Percentiles rank a stretch among this genome's conserved stretches.
These are phyloP conservation scores for Vararia minispora DNA, from an alignment of 768 basidiomycete species.

Conservation along the genomic window DNA sequence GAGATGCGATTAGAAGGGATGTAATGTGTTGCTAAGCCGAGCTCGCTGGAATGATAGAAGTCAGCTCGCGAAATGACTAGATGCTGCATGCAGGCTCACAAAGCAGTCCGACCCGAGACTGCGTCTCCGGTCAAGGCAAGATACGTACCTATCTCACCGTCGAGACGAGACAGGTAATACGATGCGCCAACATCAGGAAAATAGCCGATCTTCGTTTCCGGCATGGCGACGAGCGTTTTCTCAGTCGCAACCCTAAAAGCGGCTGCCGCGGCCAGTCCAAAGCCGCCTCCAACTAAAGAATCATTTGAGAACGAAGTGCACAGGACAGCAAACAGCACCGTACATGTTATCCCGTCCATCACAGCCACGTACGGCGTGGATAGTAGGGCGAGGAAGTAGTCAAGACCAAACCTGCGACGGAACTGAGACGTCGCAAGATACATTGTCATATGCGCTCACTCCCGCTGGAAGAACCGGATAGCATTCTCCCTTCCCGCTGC, in stretches of 20 bases:
- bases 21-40: slow-evolving; percentile 91
- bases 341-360: slow-evolving; percentile 87
- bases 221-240: slow-evolving; percentile 89
- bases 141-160: slow-evolving; percentile 92
- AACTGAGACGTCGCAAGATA: neutral
- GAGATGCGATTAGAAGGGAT: slow-evolving; percentile 70
- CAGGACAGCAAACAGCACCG: slow-evolving; percentile 22
- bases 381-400: slow-evolving; percentile 57
- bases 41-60: slow-evolving; percentile 43
- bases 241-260: slow-evolving; percentile 91
- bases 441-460: slow-evolving; percentile 35
- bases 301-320: slow-evolving; percentile 6
- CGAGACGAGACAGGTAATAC: slow-evolving; percentile 80
- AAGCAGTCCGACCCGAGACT: slow-evolving; percentile 71
- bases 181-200: slow-evolving; percentile 90
- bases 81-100: slow-evolving; percentile 37
- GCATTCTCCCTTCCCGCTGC: slow-evolving; percentile 41
- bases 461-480: slow-evolving; percentile 83
- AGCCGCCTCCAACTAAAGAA: slow-evolving; percentile 85
- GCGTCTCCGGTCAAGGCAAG: slow-evolving; percentile 73
- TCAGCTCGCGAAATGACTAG: slow-evolving; percentile 6
- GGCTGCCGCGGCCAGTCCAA: slow-evolving; percentile 76
- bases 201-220: slow-evolving; percentile 89
- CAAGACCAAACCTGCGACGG: slow-evolving; percentile 59
- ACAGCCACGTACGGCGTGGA: slow-evolving; percentile 86